Evolutionary conservation across 148 eudicot species (phyloP), one percentile per base, ranked within the genome.

Genomic region (Chenopodium berlandieri): DNA sequence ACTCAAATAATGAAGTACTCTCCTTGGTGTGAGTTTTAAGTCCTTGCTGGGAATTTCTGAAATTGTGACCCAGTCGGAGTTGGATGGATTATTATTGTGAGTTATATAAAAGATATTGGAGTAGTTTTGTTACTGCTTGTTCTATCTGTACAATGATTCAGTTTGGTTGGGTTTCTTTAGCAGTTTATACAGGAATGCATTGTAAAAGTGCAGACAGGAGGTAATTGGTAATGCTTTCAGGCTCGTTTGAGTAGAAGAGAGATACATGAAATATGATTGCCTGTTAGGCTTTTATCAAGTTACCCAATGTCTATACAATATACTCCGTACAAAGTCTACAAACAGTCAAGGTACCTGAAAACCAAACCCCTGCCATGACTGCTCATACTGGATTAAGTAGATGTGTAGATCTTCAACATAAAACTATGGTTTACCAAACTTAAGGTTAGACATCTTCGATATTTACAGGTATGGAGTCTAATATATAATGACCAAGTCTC

Each of bases 401-500:
- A 50, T 11, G 16, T 50, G 14, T 50, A 9, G 54, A 50, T 11
- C 54, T 50, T 50, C 54, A 50, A 2, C 54, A 50, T 50, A 50
- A 1, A 50, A 9, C 7, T 9, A 69, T 32, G 72, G 72, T 14
- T 17, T 2, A 0, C n/a, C 14, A 72, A 46, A 72, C 75, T 44
- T 44, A 46, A 3, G 56, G 69, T 44, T 37, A n/a, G 62, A 22
- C 46, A 72, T 14, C 11, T 10, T 19, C 30, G 62, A 23, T 34
- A 62, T 12, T 48, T 44, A 62, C 79, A 44, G 86, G 87, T 67
- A 85, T 20, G 58, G 85, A 23, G 84, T 95, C 98, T 76, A 95
- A 88, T 67, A 89, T 86, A 80, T 91, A 90, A 78, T 90, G 94
- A 73, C 97, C 97, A 46, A 95, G 92, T 83, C 96, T 91, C 82